Evolutionary conservation across 2,329 filamentous ascomycete species (phyloP).

Genomic region (Madurella fahalii): DNA sequence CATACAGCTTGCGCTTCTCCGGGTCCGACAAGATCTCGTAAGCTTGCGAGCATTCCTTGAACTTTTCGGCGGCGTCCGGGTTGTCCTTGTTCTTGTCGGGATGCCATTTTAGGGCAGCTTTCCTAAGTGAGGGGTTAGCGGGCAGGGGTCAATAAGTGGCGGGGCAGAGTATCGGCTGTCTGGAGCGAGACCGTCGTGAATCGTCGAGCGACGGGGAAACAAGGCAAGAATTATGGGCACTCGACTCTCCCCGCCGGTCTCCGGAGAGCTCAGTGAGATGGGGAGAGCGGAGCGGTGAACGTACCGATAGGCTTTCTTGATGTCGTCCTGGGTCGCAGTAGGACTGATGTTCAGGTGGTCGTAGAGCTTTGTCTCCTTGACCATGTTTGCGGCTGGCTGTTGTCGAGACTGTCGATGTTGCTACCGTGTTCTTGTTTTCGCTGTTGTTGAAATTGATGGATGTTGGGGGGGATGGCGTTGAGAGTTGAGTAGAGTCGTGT

Average conservation of each 20-base stretch:
- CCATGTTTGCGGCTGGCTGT: slow-evolving; percentile 58
- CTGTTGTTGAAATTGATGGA: too few relatives aligned
- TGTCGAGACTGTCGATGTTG: not conserved
- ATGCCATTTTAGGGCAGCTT: slow-evolving; percentile 86
- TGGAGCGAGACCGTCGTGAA: not conserved
- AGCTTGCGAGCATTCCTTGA: slow-evolving; percentile 96
- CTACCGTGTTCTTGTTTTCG: not conserved
- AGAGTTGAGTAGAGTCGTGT: not conserved
- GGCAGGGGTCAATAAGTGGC: not conserved
- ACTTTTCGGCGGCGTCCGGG: slow-evolving; percentile 79
- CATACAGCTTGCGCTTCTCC: slow-evolving; percentile 93
- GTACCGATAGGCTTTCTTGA: slow-evolving; percentile 93
- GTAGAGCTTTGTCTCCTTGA: slow-evolving; percentile 93
- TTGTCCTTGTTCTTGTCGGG: slow-evolving; percentile 98
- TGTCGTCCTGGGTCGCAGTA: slow-evolving; percentile 81
- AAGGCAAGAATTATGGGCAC: not conserved
- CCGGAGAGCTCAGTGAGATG: not conserved
- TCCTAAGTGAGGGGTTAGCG: slow-evolving; percentile 52
- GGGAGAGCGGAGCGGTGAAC: slow-evolving; percentile 28
- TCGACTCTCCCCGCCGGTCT: not conserved
- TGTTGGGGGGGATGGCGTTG: too few relatives aligned
- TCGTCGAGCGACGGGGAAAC: slow-evolving; percentile 6
- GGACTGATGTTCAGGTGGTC: slow-evolving; percentile 77
- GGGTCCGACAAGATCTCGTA: slow-evolving; percentile 98
- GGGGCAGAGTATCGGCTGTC: not conserved